A percentile compares a stretch with the other conserved stretches of the same genome.
Conservation (phyloP, 768 basidiomycete genomes). For the Suillus placidus region DNA sequence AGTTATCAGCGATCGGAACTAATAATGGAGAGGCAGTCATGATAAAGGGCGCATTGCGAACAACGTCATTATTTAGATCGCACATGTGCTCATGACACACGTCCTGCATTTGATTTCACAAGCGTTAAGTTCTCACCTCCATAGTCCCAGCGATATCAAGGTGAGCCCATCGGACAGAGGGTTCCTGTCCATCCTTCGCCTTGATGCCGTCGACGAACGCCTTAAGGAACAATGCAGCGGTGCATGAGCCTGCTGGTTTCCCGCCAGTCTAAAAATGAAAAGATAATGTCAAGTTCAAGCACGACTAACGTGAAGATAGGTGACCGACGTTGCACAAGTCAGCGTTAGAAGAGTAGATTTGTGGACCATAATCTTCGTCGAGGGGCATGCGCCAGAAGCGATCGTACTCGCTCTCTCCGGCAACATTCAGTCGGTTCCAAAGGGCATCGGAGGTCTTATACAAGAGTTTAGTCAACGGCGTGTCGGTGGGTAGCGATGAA, state of each 20-base stretch:
- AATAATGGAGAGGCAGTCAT: background rate
- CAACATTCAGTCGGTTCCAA: slow-evolving; percentile 67
- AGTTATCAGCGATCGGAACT: slow-evolving; percentile 4
- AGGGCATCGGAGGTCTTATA: slow-evolving; percentile 70
- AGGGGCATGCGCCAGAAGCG: slow-evolving; percentile 92
- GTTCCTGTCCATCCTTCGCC: slow-evolving; percentile 54
- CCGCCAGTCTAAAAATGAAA: slow-evolving; percentile 61
- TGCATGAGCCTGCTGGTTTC: slow-evolving; percentile 69
- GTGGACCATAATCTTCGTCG: slow-evolving; percentile 76
- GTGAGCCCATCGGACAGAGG: slow-evolving; percentile 80
- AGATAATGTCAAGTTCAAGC: slow-evolving; percentile 3
- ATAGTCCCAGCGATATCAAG: slow-evolving; percentile 81
- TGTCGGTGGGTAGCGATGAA: background rate
- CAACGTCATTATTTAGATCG: background rate
- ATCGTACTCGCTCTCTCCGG: slow-evolving; percentile 77
- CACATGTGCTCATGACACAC: slow-evolving; percentile 36
- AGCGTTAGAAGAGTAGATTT: slow-evolving; percentile 77
- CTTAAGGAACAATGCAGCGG: slow-evolving; percentile 87
- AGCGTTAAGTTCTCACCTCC: slow-evolving; percentile 51
- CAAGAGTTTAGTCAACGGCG: background rate
- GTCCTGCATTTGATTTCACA: slow-evolving; percentile 25
- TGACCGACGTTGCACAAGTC: slow-evolving; percentile 66
- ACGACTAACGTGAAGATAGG: background rate
- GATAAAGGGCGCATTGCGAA: background rate
- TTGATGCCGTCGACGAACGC: slow-evolving; percentile 79